phyloP scores from a whole-genome alignment of 2,329 filamentous ascomycete species.

The Epichloe festucae region DNA sequence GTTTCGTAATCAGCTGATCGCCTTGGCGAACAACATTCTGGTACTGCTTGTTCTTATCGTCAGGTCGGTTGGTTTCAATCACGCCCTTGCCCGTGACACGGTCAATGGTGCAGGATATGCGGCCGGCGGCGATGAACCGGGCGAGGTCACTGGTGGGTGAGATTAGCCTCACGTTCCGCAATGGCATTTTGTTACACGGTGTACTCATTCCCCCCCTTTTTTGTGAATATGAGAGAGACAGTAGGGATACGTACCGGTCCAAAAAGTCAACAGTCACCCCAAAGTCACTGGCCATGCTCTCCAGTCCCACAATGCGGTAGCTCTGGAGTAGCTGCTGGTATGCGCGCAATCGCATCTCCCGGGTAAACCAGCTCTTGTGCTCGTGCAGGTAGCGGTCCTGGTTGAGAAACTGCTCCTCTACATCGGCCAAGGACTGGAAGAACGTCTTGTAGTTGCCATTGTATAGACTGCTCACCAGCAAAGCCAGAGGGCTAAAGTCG shows the following conservation, averaged over 20 bases:
- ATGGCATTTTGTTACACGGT: background rate
- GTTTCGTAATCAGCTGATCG: conserved; percentile 93
- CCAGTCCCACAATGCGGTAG: conserved; percentile 91
- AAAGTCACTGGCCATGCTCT: conserved; percentile 95
- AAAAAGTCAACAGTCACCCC: conserved; percentile 96
- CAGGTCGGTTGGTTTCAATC: conserved; percentile 94
- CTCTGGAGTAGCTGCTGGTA: conserved; percentile 97
- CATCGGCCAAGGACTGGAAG: conserved; percentile 76
- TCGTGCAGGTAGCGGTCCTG: conserved; percentile 93
- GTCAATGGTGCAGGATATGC: conserved; percentile 94
- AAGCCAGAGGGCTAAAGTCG: conserved; percentile 79
- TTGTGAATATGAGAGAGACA: background rate
- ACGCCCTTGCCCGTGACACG: conserved; percentile 91
- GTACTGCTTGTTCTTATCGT: conserved; percentile 99
- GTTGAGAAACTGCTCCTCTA: conserved; percentile 87
- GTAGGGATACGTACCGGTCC: conserved; percentile 56
- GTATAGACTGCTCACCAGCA: conserved; percentile 84
- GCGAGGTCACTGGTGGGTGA: conserved; percentile 60
- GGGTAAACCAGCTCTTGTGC: conserved; percentile 93
- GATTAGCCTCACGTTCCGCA: background rate
- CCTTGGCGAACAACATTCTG: conserved; percentile 95
- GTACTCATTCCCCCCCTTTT: background rate
- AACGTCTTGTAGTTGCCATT: conserved; percentile 88
- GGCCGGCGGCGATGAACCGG: conserved; percentile 89
- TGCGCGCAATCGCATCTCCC: conserved; percentile 91